Evolutionary conservation across 768 basidiomycete genomes (phyloP), one percentile per base, ranked within the genome.

Genomic region (Mycena kentingensis): DNA sequence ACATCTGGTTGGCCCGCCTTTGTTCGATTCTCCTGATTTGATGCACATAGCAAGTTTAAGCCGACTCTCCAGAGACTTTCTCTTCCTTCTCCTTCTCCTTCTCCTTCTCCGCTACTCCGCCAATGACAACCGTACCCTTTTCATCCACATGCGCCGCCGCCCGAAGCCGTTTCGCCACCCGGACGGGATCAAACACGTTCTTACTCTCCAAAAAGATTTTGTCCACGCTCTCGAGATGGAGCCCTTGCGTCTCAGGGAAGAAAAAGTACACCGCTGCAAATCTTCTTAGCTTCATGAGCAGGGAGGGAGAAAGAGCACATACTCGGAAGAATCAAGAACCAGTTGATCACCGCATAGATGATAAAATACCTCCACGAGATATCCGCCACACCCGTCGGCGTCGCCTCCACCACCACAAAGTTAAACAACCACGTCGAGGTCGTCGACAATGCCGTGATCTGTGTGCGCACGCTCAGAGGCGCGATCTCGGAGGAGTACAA

Each of bases 361-460:
- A 60, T 49, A 21, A 60, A 60, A 28, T 60, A 60, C 32, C 49
- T 51, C 36, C 28, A 60, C 5, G 50, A 53, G 21, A 60, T 27
- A 26, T 46, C 39, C 31, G 48, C 39, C 35, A 60, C 51, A 19
- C 58, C 58, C n/a, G 58, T 60, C 21, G 58, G 58, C 21, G 58
- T 60, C 29, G 54, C 58, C 43, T 60, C 58, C 3, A 60, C 58
- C 15, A 60, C 58, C 0, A 48, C 50, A 19, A 60, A 60, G 24
- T 55, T 60, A 44, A 60, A 60, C 12, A 55, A 38, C 58, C 58
- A 60, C 25, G 58, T 55, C 32, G 58, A 55, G 2, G 58, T 60
- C 47, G 54, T 49, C 16, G 50, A 46, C 27, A 60, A 47, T 27
- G 58, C 58, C 15, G 58, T 60, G n/a, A 60, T 55, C 10, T 42